Base-by-base conservation (phyloP, 768 basidiomycete species). In the Phlebiopsis gigantea region DNA sequence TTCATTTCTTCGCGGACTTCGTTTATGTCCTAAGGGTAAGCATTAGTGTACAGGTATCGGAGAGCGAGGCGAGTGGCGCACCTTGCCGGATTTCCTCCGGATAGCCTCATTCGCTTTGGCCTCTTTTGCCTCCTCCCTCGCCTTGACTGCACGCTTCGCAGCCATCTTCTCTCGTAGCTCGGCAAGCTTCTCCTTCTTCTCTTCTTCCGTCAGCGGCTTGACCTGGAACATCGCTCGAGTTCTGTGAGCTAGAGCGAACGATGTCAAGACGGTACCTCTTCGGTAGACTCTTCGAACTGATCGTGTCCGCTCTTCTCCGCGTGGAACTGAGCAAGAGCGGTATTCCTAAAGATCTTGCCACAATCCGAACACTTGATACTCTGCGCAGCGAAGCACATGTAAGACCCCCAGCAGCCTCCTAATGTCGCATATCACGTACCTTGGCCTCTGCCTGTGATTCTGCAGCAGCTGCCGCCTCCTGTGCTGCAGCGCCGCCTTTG, bases 241-340 rank as follows among this genome's bases (percentile, higher is more conserved):
- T 12, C 8, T 28, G 2, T 51, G 21, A 29, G 7, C 8, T 39
- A 22, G 26, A 47, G 61, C 51, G 30, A n/a, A n/a, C n/a, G n/a
- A n/a, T n/a, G n/a, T 43, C 19, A 17, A 29, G 51, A 47, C 72
- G 49, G n/a, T 46, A 91, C 93, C 79, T 98, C 96, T 65, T 98
- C 94, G 0, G 85, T 90, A 1, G 90, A 93, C 66, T 98, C 96
- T 68, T 97, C 95, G 61, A 98, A 98, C 62, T 94, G 86, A 70
- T 93, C 87, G 68, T 99, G 96, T 0, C 96, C 96, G 62, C 85
- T 90, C 76, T 93, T 93, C 71, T 95, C 93, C 0, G 93, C 95
- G 65, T 97, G 95, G 70, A 84, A 96, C 62, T 91, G 90, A 14
- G 92, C 95, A 15, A 96, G 75, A 2, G 90, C 90, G 0, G 90